These are phyloP conservation scores for Malus hybrid DNA, from an alignment of 331 rosid species.

Conservation along the genomic window DNA sequence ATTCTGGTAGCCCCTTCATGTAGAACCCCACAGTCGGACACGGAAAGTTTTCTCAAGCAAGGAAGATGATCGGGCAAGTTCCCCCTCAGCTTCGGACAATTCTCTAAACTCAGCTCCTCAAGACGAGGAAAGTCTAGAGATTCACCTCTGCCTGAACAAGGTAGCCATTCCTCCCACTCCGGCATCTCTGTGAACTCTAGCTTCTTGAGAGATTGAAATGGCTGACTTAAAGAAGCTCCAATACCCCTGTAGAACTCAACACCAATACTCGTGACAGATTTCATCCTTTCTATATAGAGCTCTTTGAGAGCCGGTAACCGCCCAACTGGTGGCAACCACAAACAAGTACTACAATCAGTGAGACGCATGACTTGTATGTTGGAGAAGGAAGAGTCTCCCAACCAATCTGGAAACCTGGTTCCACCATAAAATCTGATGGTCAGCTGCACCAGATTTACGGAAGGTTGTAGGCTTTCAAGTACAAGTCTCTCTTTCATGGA, in stretches of 20 bases:
- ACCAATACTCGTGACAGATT: background rate
- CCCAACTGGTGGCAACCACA: background rate
- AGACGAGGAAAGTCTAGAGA: background rate
- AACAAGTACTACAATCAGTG: background rate
- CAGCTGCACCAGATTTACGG: background rate
- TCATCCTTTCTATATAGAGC: rapidly evolving
- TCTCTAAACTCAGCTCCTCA: rapidly evolving
- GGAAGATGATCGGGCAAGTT: background rate
- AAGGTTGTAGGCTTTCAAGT: conserved; percentile 6
- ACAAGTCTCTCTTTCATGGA: background rate
- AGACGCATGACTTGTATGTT: background rate
- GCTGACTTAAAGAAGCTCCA: background rate
- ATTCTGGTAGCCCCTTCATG: background rate
- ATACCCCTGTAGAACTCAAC: background rate
- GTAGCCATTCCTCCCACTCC: background rate
- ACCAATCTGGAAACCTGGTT: background rate
- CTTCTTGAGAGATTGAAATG: background rate
- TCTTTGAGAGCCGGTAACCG: background rate
- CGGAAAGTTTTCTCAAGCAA: background rate
- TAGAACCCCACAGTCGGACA: rapidly evolving
- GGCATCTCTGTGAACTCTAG: rapidly evolving
- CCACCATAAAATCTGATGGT: background rate
- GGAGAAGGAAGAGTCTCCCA: background rate
- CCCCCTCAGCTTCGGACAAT: background rate
- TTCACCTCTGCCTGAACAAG: background rate